Base-by-base conservation (phyloP, 805 yeast genomes). In the Pichia pseudocactophila region DNA sequence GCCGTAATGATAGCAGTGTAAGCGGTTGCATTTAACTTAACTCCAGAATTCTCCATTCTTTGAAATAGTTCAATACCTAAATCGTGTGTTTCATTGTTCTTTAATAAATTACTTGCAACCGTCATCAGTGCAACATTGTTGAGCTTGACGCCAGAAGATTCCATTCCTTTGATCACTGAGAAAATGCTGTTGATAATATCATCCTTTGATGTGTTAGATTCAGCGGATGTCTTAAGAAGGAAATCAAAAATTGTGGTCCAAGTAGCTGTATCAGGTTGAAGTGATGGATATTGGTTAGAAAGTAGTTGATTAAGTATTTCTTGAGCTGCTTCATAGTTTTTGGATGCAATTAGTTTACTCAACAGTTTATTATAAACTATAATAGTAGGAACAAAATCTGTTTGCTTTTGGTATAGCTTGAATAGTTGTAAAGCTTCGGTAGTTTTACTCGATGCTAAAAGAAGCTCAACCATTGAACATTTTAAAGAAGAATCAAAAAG, bases 201-300 rank as follows among this genome's bases (percentile, higher is more conserved):
- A 10, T 61, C 65, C 19, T 72, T 59, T 4, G 61, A 49, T n/a
- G 62, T 57, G 10, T 58, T 56, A 8, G 76, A 69, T 2, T 60
- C 52, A 44, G 62, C 76, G 30, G 70, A 64, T n/a, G 61, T 62
- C 54, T 74, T 76, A 61, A 80, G 66, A 48, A 70, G 65, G 40
- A 70, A 59, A 51, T 80, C 78, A 41, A 80, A 66, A 19, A 80
- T 61, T 30, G 73, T 70, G 3, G 88, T 72, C 59, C 75, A 75
- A 2, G 89, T 80, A 15, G 76, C 76, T 36, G 76, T 66, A 55
- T 78, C 84, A 22, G 82, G 81, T 30, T 65, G 52, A 19, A 80
- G 57, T 3, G 62, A 55, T 20, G 62, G 44, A 27, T 56, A 56
- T 7, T 45, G 37, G 7, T 35, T 22, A 3, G 44, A 20, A 3